These are phyloP conservation scores for Gaeumannomyces sp. DNA, from an alignment of 2,329 filamentous ascomycete species.

Conservation along the genomic window DNA sequence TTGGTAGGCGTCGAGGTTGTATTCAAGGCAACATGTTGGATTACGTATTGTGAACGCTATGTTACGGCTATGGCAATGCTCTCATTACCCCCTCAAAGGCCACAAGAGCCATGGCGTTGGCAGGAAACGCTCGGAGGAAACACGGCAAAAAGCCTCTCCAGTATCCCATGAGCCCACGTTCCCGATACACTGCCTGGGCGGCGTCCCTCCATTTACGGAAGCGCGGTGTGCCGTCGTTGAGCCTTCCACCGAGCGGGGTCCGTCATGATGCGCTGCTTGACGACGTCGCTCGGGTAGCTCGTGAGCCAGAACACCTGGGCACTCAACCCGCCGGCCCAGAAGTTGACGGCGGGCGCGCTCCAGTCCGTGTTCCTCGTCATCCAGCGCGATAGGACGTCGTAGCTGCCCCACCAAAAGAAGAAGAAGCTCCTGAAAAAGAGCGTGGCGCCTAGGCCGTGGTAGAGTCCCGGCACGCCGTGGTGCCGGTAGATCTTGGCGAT, in stretches of 20 bases:
- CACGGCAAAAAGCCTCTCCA: constrained; percentile 93
- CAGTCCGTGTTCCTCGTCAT: constrained; percentile 63
- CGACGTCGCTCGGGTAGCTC: constrained; percentile 84
- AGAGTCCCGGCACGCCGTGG: constrained; percentile 76
- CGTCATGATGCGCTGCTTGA: constrained; percentile 97
- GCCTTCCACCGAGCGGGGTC: constrained; percentile 70
- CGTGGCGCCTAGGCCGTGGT: constrained; percentile 79
- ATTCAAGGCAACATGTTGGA: not conserved
- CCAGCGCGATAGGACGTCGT: constrained; percentile 72
- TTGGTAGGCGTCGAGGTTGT: not conserved
- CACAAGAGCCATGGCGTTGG: constrained; percentile 88
- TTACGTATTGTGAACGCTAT: not conserved
- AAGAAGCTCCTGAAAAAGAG: constrained; percentile 88
- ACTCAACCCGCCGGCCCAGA: constrained; percentile 91
- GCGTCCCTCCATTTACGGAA: constrained; percentile 78
- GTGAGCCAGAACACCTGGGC: constrained; percentile 94
- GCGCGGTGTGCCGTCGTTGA: constrained; percentile 59
- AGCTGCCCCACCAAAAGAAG: constrained; percentile 98
- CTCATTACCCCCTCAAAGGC: constrained; percentile 93
- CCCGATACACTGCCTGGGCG: constrained; percentile 66
- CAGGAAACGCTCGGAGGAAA: constrained; percentile 88
- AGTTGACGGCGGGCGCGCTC: constrained; percentile 78
- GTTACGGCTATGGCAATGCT: constrained; percentile 37
- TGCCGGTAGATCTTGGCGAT: constrained; percentile 58
- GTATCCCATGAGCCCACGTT: constrained; percentile 72